phyloP scores from a whole-genome alignment of 2,329 filamentous ascomycete genomes.

The Stagonosporopsis cucurbitacearum region DNA sequence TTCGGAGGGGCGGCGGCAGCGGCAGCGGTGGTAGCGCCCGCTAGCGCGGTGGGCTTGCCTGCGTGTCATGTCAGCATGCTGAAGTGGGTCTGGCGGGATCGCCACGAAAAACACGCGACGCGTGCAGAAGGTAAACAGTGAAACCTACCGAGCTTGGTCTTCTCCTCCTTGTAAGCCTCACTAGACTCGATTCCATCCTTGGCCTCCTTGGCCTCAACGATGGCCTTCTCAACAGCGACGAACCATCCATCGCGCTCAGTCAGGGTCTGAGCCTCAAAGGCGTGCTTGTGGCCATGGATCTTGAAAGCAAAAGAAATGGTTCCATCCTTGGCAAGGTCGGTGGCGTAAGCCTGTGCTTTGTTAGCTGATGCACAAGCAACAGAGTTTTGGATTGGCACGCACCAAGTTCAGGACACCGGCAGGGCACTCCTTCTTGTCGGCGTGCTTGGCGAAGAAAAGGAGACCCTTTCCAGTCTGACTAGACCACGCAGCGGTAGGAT shows the following conservation, averaged over 20 bases:
- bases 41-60: constrained; percentile 51
- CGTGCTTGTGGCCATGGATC: constrained; percentile 86
- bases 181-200: constrained; percentile 75
- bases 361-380: constrained; percentile 37
- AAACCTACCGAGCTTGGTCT: constrained; percentile 72
- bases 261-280: constrained; percentile 77
- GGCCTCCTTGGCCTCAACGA: constrained; percentile 71
- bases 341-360: constrained; percentile 63
- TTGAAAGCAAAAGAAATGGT: constrained; percentile 85
- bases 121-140: constrained; percentile 12
- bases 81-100: constrained; percentile 44
- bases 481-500: constrained; percentile 86
- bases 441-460: constrained; percentile 86
- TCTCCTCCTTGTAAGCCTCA: constrained; percentile 86
- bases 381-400: constrained; percentile 48
- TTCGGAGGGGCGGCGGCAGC: constrained; percentile 53
- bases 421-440: constrained; percentile 79
- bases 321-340: constrained; percentile 78
- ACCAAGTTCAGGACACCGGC: constrained; percentile 86
- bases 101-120: constrained; percentile 26
- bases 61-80: constrained; percentile 45
- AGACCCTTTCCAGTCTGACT: constrained; percentile 94
- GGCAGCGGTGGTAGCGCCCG: constrained; percentile 47
- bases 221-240: constrained; percentile 74
- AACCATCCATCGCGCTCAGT: constrained; percentile 81